Conservation (phyloP, 306 rosid genomes). For the Gleditsia sinensis region DNA sequence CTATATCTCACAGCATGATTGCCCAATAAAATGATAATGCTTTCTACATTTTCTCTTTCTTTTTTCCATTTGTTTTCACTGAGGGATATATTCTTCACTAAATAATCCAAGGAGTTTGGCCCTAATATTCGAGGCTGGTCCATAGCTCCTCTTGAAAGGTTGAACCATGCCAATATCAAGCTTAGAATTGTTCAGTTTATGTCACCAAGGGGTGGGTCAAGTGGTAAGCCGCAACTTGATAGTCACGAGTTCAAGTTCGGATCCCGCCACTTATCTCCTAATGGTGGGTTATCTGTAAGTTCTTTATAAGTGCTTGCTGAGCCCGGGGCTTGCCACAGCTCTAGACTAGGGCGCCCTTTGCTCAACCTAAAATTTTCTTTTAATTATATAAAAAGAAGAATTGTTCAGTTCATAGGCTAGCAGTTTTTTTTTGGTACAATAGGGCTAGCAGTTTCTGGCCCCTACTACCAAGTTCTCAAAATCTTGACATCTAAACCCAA, state of each 20-base stretch:
- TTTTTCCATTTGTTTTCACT: background rate
- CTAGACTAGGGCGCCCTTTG: too few relatives aligned
- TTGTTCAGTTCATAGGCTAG: background rate
- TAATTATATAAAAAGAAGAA: too few relatives aligned
- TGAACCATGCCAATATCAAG: background rate
- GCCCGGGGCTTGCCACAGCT: too few relatives aligned
- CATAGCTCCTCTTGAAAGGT: background rate
- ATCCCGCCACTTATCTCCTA: too few relatives aligned
- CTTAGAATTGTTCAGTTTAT: background rate
- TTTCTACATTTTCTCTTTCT: background rate
- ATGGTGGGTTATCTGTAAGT: too few relatives aligned
- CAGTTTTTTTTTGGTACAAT: too few relatives aligned
- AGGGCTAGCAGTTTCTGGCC: background rate
- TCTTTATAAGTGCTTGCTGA: too few relatives aligned
- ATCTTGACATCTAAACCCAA: background rate
- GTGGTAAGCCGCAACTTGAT: too few relatives aligned
- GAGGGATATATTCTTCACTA: background rate
- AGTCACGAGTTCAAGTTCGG: too few relatives aligned
- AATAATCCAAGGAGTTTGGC: background rate
- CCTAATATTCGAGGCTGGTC: background rate
- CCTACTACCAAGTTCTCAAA: background rate
- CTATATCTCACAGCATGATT: background rate
- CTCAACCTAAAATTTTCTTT: too few relatives aligned
- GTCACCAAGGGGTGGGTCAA: too few relatives aligned
- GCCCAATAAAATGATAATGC: background rate